Percentiles rank a stretch among this genome's conserved stretches.
Conservation (phyloP, 805 yeast species). For the Cyberlindnera mrakii region DNA sequence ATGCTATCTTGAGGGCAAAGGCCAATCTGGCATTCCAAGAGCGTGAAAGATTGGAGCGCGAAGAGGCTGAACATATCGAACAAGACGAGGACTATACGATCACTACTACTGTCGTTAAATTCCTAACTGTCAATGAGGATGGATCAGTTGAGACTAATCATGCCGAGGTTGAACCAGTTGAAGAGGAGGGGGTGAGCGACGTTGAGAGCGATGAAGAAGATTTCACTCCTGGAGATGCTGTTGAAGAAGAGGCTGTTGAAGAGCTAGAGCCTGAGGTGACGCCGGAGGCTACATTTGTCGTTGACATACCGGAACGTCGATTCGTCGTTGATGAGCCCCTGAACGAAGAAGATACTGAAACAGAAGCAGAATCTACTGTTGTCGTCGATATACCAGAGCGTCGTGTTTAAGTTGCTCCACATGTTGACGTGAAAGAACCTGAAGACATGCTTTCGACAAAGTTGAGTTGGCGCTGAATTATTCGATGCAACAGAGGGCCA, state of each 20-base stretch:
- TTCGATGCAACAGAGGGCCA: no score
- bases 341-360: neutral
- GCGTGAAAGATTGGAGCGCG: constrained; percentile 41
- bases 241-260: constrained; percentile 3
- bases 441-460: no score
- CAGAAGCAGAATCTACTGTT: constrained; percentile 3
- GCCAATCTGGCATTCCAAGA: constrained; percentile 52
- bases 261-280: constrained; percentile 4
- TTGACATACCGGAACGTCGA: constrained; percentile 6
- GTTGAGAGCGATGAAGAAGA: constrained; percentile 9
- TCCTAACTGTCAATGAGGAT: constrained; percentile 10
- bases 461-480: no score
- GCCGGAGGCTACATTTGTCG: constrained; percentile 2
- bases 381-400: constrained; percentile 5
- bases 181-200: constrained; percentile 12
- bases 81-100: constrained; percentile 9
- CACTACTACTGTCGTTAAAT: constrained; percentile 13
- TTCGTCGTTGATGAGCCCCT: neutral
- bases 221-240: neutral
- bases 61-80: constrained; percentile 13
- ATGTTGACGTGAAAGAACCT: no score
- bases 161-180: constrained; percentile 6
- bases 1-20: constrained; percentile 49
- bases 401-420: neutral
- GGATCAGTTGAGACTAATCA: constrained; percentile 14